These are phyloP conservation scores for Tuctoria greenei DNA, from an alignment of 176 grass and related monocot genomes.

Conservation along the genomic window DNA sequence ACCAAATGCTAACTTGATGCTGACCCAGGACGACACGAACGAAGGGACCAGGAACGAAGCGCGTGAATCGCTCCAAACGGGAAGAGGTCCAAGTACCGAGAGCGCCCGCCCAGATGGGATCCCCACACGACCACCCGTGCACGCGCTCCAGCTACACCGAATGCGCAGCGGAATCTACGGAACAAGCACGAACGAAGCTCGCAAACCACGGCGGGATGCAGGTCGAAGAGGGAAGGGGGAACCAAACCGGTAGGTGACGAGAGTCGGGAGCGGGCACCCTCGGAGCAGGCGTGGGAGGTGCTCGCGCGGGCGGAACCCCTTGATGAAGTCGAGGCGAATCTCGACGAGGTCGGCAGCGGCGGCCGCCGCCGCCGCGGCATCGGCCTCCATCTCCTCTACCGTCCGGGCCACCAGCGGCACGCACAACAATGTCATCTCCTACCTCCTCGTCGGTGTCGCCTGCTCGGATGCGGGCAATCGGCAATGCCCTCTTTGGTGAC, in stretches of 20 bases:
- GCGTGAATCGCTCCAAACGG: neutral
- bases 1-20: neutral
- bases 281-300: conserved; percentile 66
- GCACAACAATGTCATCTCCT: conserved; percentile 80
- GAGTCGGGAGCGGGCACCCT: conserved; percentile 56
- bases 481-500: neutral
- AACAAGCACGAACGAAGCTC: neutral
- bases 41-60: neutral
- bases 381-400: conserved; percentile 75
- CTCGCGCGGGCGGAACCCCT: conserved; percentile 51
- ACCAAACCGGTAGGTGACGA: conserved; percentile 81
- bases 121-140: neutral
- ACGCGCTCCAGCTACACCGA: neutral
- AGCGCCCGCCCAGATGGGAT: neutral
- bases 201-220: neutral
- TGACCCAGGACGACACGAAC: neutral
- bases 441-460: neutral
- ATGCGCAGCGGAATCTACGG: neutral
- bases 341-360: conserved; percentile 74
- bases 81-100: conserved; percentile 8
- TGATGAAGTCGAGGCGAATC: conserved; percentile 84
- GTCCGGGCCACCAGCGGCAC: conserved; percentile 80
- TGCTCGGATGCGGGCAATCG: conserved; percentile 19
- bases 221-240: neutral
- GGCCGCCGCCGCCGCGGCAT: conserved; percentile 59